Conservation (phyloP, 805 yeast species). For the Candida easanensis region DNA sequence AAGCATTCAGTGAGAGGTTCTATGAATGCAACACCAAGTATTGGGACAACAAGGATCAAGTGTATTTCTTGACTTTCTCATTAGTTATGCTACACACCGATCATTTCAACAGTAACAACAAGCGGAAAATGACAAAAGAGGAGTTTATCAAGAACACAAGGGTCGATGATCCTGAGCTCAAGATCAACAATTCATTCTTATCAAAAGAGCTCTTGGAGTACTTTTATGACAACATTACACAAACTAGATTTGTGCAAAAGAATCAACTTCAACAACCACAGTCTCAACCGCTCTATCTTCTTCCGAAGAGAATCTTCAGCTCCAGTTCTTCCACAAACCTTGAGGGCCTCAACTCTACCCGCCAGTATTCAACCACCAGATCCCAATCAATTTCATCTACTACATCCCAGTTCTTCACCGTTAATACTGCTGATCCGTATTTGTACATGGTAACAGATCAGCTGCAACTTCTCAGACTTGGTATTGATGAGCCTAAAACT, state of each 20-base stretch:
- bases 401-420: constrained; percentile 25
- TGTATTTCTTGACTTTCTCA: constrained; percentile 62
- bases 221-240: constrained; percentile 64
- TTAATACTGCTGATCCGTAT: constrained; percentile 33
- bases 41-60: constrained; percentile 46
- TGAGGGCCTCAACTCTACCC: constrained; percentile 9
- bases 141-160: constrained; percentile 55
- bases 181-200: constrained; percentile 25
- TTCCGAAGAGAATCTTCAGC: constrained; percentile 25
- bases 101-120: constrained; percentile 63
- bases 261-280: constrained; percentile 27
- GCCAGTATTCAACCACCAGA: constrained; percentile 6
- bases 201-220: constrained; percentile 49
- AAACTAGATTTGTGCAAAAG: constrained; percentile 51
- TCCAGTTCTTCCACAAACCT: constrained; percentile 25
- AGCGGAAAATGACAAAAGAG: constrained; percentile 59
- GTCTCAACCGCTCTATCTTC: constrained; percentile 13
- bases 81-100: constrained; percentile 74
- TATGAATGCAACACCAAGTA: constrained; percentile 25
- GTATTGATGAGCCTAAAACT: constrained; percentile 7
- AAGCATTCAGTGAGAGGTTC: constrained; percentile 53
- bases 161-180: constrained; percentile 26
- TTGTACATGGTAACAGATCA: constrained; percentile 32
- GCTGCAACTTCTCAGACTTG: constrained; percentile 23
- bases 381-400: constrained; percentile 25